Base-by-base conservation (phyloP, 371 early-diverging fungal species). In the Rhizopus arrhizus region DNA sequence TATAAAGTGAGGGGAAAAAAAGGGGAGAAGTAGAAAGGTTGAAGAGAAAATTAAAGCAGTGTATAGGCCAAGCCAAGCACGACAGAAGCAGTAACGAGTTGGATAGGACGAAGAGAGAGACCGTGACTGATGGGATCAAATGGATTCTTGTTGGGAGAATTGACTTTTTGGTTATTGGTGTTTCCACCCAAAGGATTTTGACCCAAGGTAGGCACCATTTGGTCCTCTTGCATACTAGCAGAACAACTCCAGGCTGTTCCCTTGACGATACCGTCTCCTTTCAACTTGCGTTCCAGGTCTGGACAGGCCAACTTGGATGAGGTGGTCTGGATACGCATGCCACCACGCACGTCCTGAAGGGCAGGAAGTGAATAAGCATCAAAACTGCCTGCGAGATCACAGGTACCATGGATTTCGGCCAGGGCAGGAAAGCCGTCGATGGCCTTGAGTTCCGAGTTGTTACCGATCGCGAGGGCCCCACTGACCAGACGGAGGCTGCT, bases 391-490 rank as follows among this genome's bases (percentile, higher is more conserved):
- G 82, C 80, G 38, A 84, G 61, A 51, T 84, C 82, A 32, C 80
- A 53, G 4, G 79, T 77, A 4, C 86, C 86, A 5, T 75, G 72
- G 5, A 86, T 75, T 10, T 75, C 77, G 35, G 59, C 56, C 10
- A 84, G 65, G 35, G 63, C 68, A 4, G 73, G 67, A 64, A 82
- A 84, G 2, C 86, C 86, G 34, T 71, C 72, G 28, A 86, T 70
- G 11, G 65, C 50, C 1, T 54, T 58, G 31, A 86, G 52, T 13
- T 75, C 68, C 2, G 83, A 75, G 59, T 86, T 86, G 70, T 86
- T 83, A 55, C 83, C 84, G 35, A 86, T 73, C 9, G 79, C 70
- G 4, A 86, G 66, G 7, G 86, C 85, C 16, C 86, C 86, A n/a
- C 77, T 78, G 8, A 86, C 72, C 15, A 61, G 55, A 9, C 58